Evolutionary conservation across 1,139 yeast species (phyloP).

Genomic region (Diutina siamensis): DNA sequence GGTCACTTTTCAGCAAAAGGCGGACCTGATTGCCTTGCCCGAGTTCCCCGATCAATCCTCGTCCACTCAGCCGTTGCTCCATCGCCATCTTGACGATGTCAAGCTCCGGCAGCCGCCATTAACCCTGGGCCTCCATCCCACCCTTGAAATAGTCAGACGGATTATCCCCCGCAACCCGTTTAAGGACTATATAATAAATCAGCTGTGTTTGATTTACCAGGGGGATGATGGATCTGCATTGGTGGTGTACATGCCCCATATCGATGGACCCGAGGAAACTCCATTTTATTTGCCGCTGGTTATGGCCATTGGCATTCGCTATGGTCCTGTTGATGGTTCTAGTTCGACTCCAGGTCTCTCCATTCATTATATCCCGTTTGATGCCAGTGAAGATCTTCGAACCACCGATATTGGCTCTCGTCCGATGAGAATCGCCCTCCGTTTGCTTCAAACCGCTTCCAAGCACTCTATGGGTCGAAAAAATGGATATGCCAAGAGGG

Average conservation of each 20-base stretch:
- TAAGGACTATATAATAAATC: conserved; percentile 74
- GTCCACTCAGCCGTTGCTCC: conserved; percentile 15
- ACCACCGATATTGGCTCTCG: conserved; percentile 30
- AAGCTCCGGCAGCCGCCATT: conserved; percentile 37
- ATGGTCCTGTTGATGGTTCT: conserved; percentile 16
- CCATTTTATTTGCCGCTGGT: conserved; percentile 88
- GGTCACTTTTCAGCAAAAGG: neutral
- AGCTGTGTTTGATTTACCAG: conserved; percentile 50
- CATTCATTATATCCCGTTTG: conserved; percentile 68
- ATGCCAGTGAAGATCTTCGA: conserved; percentile 19
- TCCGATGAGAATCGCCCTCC: conserved; percentile 67
- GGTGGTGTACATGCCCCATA: conserved; percentile 70
- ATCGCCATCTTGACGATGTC: conserved; percentile 44
- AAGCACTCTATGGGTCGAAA: conserved; percentile 79
- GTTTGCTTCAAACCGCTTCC: conserved; percentile 65
- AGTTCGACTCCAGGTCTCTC: conserved; percentile 35
- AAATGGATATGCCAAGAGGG: conserved; percentile 80
- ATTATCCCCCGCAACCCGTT: conserved; percentile 84
- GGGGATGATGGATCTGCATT: conserved; percentile 14
- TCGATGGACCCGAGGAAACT: conserved; percentile 43
- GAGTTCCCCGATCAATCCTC: conserved; percentile 14
- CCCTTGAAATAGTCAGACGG: conserved; percentile 53
- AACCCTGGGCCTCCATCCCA: conserved; percentile 17
- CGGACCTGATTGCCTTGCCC: conserved; percentile 14
- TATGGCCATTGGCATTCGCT: conserved; percentile 66